Base-by-base conservation (phyloP, 345 rosid genomes). In the Murraya koenigii region DNA sequence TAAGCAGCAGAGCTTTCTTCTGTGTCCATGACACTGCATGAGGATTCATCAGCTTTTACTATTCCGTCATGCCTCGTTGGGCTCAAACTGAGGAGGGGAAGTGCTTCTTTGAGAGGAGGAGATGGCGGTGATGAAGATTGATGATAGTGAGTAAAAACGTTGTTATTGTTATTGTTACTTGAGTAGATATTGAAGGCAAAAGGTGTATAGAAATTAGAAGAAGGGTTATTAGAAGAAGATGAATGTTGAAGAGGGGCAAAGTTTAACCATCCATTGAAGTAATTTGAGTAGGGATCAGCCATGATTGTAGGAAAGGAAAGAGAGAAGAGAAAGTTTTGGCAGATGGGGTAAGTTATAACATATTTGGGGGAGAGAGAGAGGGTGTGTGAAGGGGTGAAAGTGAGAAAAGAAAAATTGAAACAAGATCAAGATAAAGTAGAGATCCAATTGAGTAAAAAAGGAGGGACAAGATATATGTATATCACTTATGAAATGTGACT, bases 81-180 rank as follows among this genome's bases (percentile, higher is more conserved):
- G 87, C 93, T 90, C 66, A 87, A 82, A 82, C 86, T 91, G 44
- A 96, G 94, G 60, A 96, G 97, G 23, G 98, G 99, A 38, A 96
- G 99, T 26, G 93, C 95, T 84, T 96, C 92, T 82, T 74, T 89
- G 11, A 90, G 83, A 41, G 97, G 98, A 69, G 99, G 97, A 68
- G 98, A 90, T 7, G 91, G 81, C 20, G 90, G 87, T 36, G 82
- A 78, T 10, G 82, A 65, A 15, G 84, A 75, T 71, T 74, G 76
- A 14, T 60, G 59, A 56, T 62, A 76, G 19, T 77, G 75, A 69
- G 54, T 6, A 9, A 67, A 78, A 69, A 60, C 35, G 82, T 79
- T 69, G 75, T 17, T 60, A 69, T 11, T 84, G 73, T 36, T 82
- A 47, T 28, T 75, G 66, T 58, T 74, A 74, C 35, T 75, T n/a